Conservation (phyloP, 768 basidiomycete species). For the Agrocybe pediades region DNA sequence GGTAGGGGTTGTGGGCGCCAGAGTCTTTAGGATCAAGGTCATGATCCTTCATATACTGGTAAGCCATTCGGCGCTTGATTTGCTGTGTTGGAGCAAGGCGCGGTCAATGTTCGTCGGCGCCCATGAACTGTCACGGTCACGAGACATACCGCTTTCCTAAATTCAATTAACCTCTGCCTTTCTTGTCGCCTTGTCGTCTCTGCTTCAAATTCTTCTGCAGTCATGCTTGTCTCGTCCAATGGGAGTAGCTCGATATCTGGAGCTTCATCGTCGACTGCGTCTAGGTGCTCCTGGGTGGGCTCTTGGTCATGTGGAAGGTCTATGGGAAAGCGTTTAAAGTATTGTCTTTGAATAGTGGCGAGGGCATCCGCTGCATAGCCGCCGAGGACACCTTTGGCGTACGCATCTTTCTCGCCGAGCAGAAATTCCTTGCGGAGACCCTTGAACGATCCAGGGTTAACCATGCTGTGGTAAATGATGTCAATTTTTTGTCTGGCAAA, state of each 20-base stretch:
- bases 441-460: constrained; percentile 3
- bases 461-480: neutral
- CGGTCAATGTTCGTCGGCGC: no score
- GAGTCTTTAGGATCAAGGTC: neutral
- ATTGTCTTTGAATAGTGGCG: constrained; percentile 1
- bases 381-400: neutral
- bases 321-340: constrained; percentile 4
- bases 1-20: constrained; percentile 7
- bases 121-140: neutral
- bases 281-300: neutral
- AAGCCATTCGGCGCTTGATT: constrained; percentile 16
- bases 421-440: neutral
- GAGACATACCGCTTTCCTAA: neutral
- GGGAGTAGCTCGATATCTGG: neutral
- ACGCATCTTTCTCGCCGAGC: neutral
- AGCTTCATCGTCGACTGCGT: neutral
- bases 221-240: no score
- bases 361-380: neutral
- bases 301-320: neutral
- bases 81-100: constrained; percentile 9
- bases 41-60: constrained; percentile 17
- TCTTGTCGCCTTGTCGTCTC: neutral
- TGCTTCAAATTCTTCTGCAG: no score
- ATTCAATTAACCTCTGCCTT: neutral
- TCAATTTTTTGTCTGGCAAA: no score